Percentiles rank a stretch among this genome's conserved stretches.
These are phyloP conservation scores for Mycoemilia scoparia DNA, from an alignment of 192 early-diverging fungal species.

Conservation along the genomic window DNA sequence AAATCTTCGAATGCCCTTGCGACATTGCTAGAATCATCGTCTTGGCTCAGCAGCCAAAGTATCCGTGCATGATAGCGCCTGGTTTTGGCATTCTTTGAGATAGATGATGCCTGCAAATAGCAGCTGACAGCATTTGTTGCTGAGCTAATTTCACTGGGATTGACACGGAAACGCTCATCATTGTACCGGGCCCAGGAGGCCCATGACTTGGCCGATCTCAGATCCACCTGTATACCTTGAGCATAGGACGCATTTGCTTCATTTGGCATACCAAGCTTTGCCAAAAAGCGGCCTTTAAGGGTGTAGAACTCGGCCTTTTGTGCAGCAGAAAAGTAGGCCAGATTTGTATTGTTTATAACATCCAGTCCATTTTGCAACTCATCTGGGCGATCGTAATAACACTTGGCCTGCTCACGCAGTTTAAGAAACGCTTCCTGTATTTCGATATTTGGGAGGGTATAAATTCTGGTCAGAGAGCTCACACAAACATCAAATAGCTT, in stretches of 20 bases:
- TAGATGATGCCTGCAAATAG: slow-evolving; percentile 84
- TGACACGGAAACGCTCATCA: slow-evolving; percentile 73
- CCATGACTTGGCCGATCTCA: slow-evolving; percentile 84
- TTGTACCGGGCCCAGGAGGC: slow-evolving; percentile 92
- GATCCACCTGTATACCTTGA: slow-evolving; percentile 75
- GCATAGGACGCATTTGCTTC: slow-evolving; percentile 86
- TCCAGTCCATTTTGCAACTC: slow-evolving; percentile 88
- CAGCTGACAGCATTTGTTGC: slow-evolving; percentile 84
- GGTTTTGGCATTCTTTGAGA: slow-evolving; percentile 70
- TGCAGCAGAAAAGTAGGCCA: slow-evolving; percentile 75
- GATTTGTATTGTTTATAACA: slow-evolving; percentile 97
- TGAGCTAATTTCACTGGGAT: slow-evolving; percentile 60
- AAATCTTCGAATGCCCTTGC: slow-evolving; percentile 68
- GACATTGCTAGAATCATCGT: slow-evolving; percentile 58
- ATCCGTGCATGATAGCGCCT: slow-evolving; percentile 83
- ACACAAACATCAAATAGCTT: slow-evolving; percentile 89
- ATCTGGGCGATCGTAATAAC: slow-evolving; percentile 73
- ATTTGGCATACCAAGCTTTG: slow-evolving; percentile 64
- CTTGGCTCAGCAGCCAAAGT: slow-evolving; percentile 84
- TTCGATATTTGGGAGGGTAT: slow-evolving; percentile 98
- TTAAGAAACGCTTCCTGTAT: slow-evolving; percentile 98
- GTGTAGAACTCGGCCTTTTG: slow-evolving; percentile 98
- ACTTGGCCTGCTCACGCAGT: slow-evolving; percentile 94
- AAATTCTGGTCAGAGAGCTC: slow-evolving; percentile 82
- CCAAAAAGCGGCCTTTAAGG: slow-evolving; percentile 86